Conservation (phyloP, 1,284 basidiomycete genomes). For the Ceratobasidium sp. region DNA sequence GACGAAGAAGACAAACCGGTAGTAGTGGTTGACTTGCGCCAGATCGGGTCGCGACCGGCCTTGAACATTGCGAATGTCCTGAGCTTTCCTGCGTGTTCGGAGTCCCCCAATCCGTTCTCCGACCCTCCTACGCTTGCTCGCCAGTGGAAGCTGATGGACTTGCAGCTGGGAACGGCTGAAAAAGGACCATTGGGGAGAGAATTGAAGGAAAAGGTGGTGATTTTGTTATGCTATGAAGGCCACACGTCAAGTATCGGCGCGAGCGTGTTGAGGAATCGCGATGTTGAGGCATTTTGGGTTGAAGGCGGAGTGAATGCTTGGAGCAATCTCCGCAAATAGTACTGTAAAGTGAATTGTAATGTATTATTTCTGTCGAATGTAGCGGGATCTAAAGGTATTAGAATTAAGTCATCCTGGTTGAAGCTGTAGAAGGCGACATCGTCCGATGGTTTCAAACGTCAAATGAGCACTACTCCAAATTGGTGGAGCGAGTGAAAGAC, state of each 20-base stretch:
- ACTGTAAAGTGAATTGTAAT: no score
- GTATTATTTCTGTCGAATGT: no score
- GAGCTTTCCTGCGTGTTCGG: background rate
- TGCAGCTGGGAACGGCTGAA: background rate
- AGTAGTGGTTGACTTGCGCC: slow-evolving; percentile 35
- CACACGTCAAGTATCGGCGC: background rate
- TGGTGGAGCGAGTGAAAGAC: no score
- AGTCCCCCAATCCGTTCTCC: slow-evolving; percentile 17
- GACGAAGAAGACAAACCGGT: slow-evolving; percentile 1
- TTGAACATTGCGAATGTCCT: background rate
- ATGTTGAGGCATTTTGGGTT: slow-evolving; percentile 8
- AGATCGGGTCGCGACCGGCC: background rate
- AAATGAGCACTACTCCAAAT: no score
- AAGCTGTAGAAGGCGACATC: no score
- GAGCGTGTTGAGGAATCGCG: slow-evolving; percentile 4
- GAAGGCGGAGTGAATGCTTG: slow-evolving; percentile 4
- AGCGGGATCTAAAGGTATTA: no score
- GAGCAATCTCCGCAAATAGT: background rate
- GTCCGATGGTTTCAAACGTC: no score
- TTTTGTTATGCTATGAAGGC: slow-evolving; percentile 9
- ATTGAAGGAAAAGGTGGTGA: background rate
- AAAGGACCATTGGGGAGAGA: background rate
- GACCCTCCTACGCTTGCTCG: slow-evolving; percentile 4
- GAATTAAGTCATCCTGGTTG: no score
- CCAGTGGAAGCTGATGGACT: slow-evolving; percentile 18